These are phyloP conservation scores for Apiotrichum mycotoxinovorans DNA, from an alignment of 1,284 basidiomycete species.

Conservation along the genomic window DNA sequence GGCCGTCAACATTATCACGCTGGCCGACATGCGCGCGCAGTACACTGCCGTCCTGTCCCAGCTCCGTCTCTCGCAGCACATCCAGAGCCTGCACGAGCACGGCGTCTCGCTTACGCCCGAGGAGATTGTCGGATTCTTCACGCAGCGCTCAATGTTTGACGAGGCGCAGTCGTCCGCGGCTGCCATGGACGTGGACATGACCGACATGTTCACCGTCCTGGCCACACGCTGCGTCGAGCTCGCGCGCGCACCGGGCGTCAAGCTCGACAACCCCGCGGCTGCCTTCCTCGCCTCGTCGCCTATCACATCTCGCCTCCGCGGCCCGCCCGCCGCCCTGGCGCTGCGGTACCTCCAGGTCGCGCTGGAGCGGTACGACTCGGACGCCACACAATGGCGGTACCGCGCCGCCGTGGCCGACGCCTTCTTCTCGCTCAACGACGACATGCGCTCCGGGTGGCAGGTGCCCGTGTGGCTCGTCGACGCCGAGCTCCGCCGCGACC, in stretches of 20 bases:
- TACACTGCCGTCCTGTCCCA: conserved; percentile 75
- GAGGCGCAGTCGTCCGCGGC: conserved; percentile 74
- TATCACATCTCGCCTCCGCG: conserved; percentile 71
- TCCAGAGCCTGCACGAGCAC: conserved; percentile 57
- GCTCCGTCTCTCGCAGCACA: conserved; percentile 66
- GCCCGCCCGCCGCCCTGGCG: conserved; percentile 71
- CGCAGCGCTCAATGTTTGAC: conserved; percentile 74
- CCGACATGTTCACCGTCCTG: conserved; percentile 73
- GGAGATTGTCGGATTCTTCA: conserved; percentile 74
- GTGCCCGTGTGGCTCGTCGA: conserved; percentile 78
- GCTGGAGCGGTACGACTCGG: conserved; percentile 71
- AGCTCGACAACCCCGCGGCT: conserved; percentile 38
- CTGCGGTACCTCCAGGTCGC: conserved; percentile 83
- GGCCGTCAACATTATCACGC: conserved; percentile 71
- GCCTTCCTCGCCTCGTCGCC: conserved; percentile 80
- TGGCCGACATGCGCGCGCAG: conserved; percentile 80
- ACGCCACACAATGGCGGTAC: conserved; percentile 69
- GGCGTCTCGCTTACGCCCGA: conserved; percentile 63
- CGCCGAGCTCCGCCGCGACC: conserved; percentile 44
- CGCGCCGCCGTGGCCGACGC: conserved; percentile 71
- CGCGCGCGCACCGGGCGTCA: conserved; percentile 52
- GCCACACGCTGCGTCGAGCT: conserved; percentile 75
- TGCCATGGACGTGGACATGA: conserved; percentile 77
- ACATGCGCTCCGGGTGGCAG: conserved; percentile 34
- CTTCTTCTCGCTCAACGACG: conserved; percentile 64